These are phyloP conservation scores for Jacaranda copaia DNA, from an alignment of 257 asterid species.

Conservation along the genomic window DNA sequence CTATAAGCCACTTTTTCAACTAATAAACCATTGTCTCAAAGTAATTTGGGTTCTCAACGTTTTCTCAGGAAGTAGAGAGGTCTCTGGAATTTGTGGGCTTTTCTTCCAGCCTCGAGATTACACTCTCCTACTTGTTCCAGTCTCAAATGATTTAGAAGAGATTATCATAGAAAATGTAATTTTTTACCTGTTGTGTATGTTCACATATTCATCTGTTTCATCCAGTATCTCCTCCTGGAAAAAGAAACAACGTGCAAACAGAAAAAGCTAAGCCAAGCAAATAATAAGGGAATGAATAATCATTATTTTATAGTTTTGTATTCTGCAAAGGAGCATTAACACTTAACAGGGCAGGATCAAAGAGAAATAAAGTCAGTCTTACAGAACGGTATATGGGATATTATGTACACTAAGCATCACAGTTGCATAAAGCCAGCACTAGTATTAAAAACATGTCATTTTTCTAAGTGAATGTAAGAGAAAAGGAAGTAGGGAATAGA, in stretches of 20 bases:
- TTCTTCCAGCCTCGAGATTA: not conserved
- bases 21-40: not conserved
- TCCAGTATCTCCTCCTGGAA: conserved; percentile 97
- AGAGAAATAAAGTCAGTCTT: too few species aligned
- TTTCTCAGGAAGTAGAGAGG: not conserved
- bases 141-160: not conserved
- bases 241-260: not conserved
- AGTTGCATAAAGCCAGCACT: too few species aligned
- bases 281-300: conserved; percentile 5
- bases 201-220: conserved; percentile 96
- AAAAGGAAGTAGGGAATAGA: not conserved
- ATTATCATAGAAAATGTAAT: not conserved
- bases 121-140: not conserved
- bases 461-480: too few species aligned
- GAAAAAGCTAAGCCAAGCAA: conserved; percentile 22
- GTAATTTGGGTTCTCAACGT: not conserved
- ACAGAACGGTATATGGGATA: too few species aligned
- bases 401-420: too few species aligned
- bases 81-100: not conserved
- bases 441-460: too few species aligned
- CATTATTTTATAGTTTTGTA: not conserved
- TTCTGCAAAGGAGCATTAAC: too few species aligned
- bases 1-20: not conserved
- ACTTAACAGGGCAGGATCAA: too few species aligned
- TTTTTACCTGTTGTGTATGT: conserved; percentile 94